Evolutionary conservation across 2,329 filamentous ascomycete genomes (phyloP).

Genomic region (Scedosporium aurantiacum): DNA sequence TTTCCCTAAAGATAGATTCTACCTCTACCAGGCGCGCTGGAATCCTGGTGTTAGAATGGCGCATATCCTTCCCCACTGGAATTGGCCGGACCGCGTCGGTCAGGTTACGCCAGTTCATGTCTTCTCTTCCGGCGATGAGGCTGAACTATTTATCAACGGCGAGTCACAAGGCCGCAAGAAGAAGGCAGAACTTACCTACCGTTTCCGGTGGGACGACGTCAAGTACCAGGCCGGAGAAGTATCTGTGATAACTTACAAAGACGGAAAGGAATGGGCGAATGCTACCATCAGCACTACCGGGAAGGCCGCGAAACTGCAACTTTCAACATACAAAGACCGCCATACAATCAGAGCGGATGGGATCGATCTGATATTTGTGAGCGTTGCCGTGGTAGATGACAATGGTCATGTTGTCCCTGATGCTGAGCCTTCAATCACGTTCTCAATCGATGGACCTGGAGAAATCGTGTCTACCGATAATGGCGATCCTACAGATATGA

Average conservation of each 20-base stretch:
- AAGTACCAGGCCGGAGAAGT: conserved; percentile 36
- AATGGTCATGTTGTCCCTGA: conserved; percentile 30
- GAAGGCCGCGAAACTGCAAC: conserved; percentile 21
- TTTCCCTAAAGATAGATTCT: conserved; percentile 45
- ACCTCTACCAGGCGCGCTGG: conserved; percentile 44
- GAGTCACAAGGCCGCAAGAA: conserved; percentile 29
- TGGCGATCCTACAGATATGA: conserved; percentile 34
- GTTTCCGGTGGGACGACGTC: conserved; percentile 42
- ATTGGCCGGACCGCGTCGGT: conserved; percentile 37
- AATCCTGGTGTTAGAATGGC: conserved; percentile 33
- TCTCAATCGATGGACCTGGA: conserved; percentile 30
- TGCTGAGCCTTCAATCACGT: conserved; percentile 31
- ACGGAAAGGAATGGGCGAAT: conserved; percentile 33
- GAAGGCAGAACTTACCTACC: conserved; percentile 25
- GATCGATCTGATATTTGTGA: conserved; percentile 34
- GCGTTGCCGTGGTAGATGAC: conserved; percentile 31
- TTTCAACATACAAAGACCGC: conserved; percentile 27
- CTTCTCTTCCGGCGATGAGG: conserved; percentile 39
- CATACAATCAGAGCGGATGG: conserved; percentile 27
- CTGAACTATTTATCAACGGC: conserved; percentile 43
- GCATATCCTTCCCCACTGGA: conserved; percentile 47
- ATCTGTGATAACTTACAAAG: conserved; percentile 35
- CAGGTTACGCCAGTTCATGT: conserved; percentile 42
- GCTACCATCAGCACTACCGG: conserved; percentile 30
- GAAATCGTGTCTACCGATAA: conserved; percentile 40